Percentiles rank a stretch among this genome's conserved stretches.
phyloP scores from a whole-genome alignment of 2,329 filamentous ascomycete species.

The Xylariaceae sp. region DNA sequence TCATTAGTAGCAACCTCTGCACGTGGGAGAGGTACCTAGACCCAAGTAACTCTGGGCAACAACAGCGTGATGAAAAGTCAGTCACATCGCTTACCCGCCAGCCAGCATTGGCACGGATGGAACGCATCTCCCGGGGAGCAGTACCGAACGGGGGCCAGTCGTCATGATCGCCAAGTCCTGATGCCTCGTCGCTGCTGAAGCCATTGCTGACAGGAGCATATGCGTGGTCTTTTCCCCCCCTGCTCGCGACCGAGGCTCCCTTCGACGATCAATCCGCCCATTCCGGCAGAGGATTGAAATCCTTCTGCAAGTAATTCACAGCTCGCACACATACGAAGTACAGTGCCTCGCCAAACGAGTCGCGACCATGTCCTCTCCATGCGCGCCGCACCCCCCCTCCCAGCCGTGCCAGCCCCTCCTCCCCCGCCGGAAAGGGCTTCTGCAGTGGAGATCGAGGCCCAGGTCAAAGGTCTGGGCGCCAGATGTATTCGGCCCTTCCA shows the following conservation, averaged over 20 bases:
- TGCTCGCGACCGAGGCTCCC: too few relatives aligned
- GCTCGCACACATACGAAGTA: too few relatives aligned
- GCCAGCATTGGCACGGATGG: background rate
- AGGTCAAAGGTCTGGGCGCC: conserved; percentile 28
- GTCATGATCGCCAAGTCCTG: conserved; percentile 8
- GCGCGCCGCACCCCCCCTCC: background rate
- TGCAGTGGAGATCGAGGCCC: conserved; percentile 25
- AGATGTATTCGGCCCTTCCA: conserved; percentile 34
- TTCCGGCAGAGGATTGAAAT: too few relatives aligned
- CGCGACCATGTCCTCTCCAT: conserved; percentile 1
- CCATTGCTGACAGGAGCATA: too few relatives aligned
- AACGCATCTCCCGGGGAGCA: conserved; percentile 10
- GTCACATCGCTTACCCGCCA: too few relatives aligned
- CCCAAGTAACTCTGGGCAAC: too few relatives aligned
- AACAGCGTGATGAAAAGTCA: too few relatives aligned
- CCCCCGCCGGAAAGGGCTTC: too few relatives aligned
- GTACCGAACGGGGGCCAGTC: conserved; percentile 7
- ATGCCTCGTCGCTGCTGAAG: too few relatives aligned
- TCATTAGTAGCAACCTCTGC: background rate
- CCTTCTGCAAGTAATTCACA: too few relatives aligned
- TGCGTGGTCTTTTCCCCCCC: conserved; percentile 17
- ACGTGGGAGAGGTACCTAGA: background rate
- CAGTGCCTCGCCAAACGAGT: background rate
- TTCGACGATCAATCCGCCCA: too few relatives aligned
- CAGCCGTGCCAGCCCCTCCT: too few relatives aligned